phyloP scores from a whole-genome alignment of 1,139 yeast genomes.

The Kurtzmaniella natalensis region DNA sequence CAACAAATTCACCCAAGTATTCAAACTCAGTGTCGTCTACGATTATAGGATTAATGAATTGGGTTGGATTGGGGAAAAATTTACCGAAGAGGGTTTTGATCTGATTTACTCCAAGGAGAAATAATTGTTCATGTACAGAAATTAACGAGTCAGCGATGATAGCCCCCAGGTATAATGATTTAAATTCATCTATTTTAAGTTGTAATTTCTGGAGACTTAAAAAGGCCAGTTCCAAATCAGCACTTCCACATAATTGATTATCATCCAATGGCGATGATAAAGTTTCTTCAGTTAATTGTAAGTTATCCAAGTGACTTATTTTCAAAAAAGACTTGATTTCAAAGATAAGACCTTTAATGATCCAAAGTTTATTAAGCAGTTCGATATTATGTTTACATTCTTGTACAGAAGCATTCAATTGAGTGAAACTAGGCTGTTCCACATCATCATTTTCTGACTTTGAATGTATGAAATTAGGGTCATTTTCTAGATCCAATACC shows the following conservation, averaged over 20 bases:
- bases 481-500: conserved; percentile 6
- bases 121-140: conserved; percentile 10
- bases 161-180: conserved; percentile 5
- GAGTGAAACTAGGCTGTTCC: conserved; percentile 10
- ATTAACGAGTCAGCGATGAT: conserved; percentile 5
- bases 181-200: conserved; percentile 6
- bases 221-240: conserved; percentile 16
- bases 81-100: conserved; percentile 9
- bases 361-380: conserved; percentile 20
- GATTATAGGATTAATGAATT: conserved; percentile 16
- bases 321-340: conserved; percentile 17
- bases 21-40: conserved; percentile 12
- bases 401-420: conserved; percentile 18
- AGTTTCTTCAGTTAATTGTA: not conserved
- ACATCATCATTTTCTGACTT: conserved; percentile 1
- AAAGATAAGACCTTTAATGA: conserved; percentile 16
- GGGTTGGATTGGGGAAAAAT: conserved; percentile 20
- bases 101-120: conserved; percentile 8
- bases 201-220: conserved; percentile 16
- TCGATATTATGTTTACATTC: conserved; percentile 13
- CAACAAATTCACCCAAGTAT: conserved; percentile 6
- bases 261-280: conserved; percentile 7
- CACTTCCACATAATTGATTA: conserved; percentile 9
- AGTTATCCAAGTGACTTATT: not conserved
- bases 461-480: conserved; percentile 4